Evolutionary conservation across 371 early-diverging fungal genomes (phyloP), one percentile per base, ranked within the genome.

Genomic region (Mortierella sp.): DNA sequence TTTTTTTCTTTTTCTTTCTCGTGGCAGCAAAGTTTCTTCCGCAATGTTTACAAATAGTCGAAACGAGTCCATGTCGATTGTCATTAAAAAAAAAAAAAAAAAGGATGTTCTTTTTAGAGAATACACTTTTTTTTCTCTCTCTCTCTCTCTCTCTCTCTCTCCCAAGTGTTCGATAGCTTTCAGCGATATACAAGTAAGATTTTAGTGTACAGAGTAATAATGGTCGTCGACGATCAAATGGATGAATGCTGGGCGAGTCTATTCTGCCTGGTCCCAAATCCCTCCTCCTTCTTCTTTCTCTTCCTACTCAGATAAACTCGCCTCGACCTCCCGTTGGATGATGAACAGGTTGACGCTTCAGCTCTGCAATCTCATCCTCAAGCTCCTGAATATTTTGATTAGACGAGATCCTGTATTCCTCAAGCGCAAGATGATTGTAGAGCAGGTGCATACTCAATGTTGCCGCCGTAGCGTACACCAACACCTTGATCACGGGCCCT

Each of bases 261-360:
- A 37, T 37, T 37, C 5, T 9, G 5, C 37, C 37, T 9, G 5
- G 37, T 37, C 37, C 9, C n/a, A n/a, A 37, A 3, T 37, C 37
- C 9, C 9, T 37, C 37, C 9, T 37, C 56, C 56, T 55, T 19
- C 21, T 55, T 21, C 37, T 11, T 19, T 15, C 25, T 44, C 26
- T 56, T n/a, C 4, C 26, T 29, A n/a, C 48, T 64, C 55, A 75
- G 11, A 79, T 56, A 73, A 79, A 79, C 70, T 79, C 80, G 57
- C 70, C 69, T 29, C 80, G 80, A 37, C 80, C 80, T 15, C 80
- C 80, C 5, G 66, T 14, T n/a, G 80, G n/a, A 29, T 79, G 80
- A 7, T 69, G 55, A 0, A 72, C 70, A 18, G 65, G 15, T 15
- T 62, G 50, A 3, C 48, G 44, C 62, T 73, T 79, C 21, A 79